Evolutionary conservation across 2,329 filamentous ascomycete species (phyloP), one percentile per base, ranked within the genome.

Genomic region (Colletotrichum ledebouriae): DNA sequence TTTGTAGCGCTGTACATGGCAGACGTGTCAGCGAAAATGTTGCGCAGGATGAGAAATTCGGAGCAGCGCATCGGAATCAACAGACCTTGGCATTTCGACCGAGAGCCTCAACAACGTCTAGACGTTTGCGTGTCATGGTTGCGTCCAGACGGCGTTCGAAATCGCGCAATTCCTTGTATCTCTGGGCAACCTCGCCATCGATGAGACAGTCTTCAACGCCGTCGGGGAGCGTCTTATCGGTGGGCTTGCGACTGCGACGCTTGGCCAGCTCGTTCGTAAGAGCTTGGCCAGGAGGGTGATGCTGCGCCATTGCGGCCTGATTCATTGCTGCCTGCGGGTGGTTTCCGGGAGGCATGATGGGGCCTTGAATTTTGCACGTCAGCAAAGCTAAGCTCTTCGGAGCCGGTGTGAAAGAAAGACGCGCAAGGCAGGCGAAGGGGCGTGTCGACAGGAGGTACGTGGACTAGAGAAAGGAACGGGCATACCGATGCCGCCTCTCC

Each of bases 201-300:
- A 97, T 89, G 70, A 94, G 88, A 71, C 92, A 88, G 55, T 94
- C 90, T 73, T 97, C 94, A 50, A 97, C 86, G 63, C 93, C 94
- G 72, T 98, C 94, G 44, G 96, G 94, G 29, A 99, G 89, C 74
- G 94, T 96, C 85, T 94, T 97, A 80, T 99, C 96, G 67, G 94
- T 98, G 1, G 96, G 96, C 80, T 95, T 97, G 76, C 90, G 90
- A 76, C 93, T 94, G 73, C 93, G 90, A 70, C 94, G 89, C 79
- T 94, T 94, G 71, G 84, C 82, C 73, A 84, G 81, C 76, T 84
- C 82, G 58, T 80, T 69, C 34, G 56, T 61, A 37, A 69, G 83
- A 25, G 82, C 83, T 67, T 84, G 82, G 42, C 81, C 79, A 69
- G 85, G 84, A 42, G 56, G 50, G 71, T 87, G 85, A 70, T 87